Conservation (phyloP, 495 filamentous ascomycete genomes). For the Astrothelium subdiscretum region DNA sequence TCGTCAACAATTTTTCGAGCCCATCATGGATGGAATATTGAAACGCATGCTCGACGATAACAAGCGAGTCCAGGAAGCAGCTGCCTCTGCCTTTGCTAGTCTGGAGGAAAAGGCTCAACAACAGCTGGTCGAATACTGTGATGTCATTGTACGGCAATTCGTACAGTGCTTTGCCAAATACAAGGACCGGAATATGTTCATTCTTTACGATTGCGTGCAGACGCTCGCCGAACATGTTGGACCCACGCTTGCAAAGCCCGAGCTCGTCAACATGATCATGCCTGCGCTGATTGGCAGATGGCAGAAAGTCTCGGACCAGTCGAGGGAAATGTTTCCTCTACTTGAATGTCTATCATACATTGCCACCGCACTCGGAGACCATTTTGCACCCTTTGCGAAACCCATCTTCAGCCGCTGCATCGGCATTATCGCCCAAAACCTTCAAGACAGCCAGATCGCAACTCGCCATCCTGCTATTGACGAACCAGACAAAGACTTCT, state of each 20-base stretch:
- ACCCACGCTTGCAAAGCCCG: conserved; percentile 59
- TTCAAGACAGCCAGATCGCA: conserved; percentile 61
- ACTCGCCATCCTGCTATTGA: conserved; percentile 55
- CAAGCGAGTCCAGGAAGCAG: conserved; percentile 96
- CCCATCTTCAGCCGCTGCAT: conserved; percentile 79
- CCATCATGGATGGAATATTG: conserved; percentile 95
- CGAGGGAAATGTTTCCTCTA: conserved; percentile 85
- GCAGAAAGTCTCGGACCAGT: conserved; percentile 77
- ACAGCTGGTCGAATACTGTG: conserved; percentile 68
- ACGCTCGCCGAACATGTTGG: conserved; percentile 90
- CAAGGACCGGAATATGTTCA: conserved; percentile 98
- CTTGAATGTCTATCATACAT: conserved; percentile 94
- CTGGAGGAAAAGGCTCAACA: conserved; percentile 87
- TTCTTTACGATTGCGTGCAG: conserved; percentile 97
- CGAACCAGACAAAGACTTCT: conserved; percentile 88
- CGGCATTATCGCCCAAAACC: conserved; percentile 79
- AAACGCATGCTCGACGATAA: conserved; percentile 90
- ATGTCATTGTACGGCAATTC: conserved; percentile 84
- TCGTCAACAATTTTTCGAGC: conserved; percentile 72
- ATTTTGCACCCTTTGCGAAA: conserved; percentile 71
- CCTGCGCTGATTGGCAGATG: conserved; percentile 85
- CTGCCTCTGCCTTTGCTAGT: conserved; percentile 90
- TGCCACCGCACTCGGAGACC: conserved; percentile 69
- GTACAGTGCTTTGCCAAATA: conserved; percentile 86
- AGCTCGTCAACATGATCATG: conserved; percentile 80